Conservation (phyloP, 768 basidiomycete genomes). For the Russula virescens region DNA sequence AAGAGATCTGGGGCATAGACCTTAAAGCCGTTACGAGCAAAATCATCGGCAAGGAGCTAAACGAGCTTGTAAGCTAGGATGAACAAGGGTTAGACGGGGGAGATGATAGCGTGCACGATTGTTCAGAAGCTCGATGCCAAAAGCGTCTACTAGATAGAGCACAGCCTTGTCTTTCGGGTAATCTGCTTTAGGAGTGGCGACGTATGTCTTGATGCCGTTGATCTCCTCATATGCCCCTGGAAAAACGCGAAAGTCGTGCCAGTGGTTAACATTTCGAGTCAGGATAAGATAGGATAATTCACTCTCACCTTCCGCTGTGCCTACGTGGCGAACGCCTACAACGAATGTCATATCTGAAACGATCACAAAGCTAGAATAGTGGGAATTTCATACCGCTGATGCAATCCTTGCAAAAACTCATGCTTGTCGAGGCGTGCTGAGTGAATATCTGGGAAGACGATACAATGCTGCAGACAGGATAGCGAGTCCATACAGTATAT, state of each 20-base stretch:
- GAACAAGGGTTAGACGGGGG: neutral
- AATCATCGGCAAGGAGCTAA: slow-evolving; percentile 42
- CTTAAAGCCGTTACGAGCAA: slow-evolving; percentile 36
- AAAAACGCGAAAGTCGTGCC: neutral
- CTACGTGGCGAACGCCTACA: slow-evolving; percentile 35
- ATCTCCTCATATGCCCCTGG: slow-evolving; percentile 35
- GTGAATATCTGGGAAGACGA: neutral
- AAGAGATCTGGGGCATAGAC: slow-evolving; percentile 23
- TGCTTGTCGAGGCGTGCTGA: slow-evolving; percentile 20
- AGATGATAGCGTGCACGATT: slow-evolving; percentile 24
- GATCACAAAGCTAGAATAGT: neutral
- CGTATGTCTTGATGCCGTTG: slow-evolving; percentile 37
- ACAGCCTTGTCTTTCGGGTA: slow-evolving; percentile 39
- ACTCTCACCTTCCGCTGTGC: slow-evolving; percentile 32
- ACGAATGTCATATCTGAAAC: neutral
- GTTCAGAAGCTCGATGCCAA: slow-evolving; percentile 34
- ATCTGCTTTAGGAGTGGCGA: slow-evolving; percentile 37
- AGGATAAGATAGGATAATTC: neutral
- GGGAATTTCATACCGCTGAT: slow-evolving; percentile 40
- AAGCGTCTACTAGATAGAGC: slow-evolving; percentile 38
- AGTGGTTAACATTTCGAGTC: no score
- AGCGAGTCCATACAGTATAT: neutral
- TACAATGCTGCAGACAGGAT: neutral
- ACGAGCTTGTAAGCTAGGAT: neutral
- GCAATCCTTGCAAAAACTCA: slow-evolving; percentile 55